Percentiles rank a stretch among this genome's conserved stretches.
Conservation (phyloP, 1,284 basidiomycete genomes). For the Fomitopsis schrenkii region DNA sequence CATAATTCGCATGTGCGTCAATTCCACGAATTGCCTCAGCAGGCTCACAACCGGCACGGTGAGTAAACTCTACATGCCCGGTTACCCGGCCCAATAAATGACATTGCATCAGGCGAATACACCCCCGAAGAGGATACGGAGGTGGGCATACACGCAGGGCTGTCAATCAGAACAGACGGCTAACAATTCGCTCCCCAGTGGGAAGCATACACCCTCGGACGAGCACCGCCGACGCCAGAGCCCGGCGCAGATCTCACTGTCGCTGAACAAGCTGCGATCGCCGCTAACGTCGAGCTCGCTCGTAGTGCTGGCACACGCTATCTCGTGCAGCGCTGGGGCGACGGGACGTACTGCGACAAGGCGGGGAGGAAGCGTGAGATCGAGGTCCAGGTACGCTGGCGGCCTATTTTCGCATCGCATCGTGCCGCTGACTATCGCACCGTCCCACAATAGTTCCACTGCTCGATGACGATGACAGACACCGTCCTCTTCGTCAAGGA, state of each 20-base stretch:
- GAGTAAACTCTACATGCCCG: conserved; percentile 20
- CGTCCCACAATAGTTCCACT: conserved; percentile 70
- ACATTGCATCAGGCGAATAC: conserved; percentile 47
- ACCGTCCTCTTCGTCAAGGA: conserved; percentile 89
- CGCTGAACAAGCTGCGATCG: conserved; percentile 58
- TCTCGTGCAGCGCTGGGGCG: conserved; percentile 87
- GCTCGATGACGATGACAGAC: conserved; percentile 86
- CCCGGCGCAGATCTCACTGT: conserved; percentile 63
- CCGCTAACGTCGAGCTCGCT: conserved; percentile 69
- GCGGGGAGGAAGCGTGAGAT: conserved; percentile 81
- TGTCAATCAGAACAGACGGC: conserved; percentile 10
- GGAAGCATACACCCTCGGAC: conserved; percentile 78
- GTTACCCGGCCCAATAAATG: not conserved
- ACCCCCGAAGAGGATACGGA: conserved; percentile 79
- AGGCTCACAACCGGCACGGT: conserved; percentile 65
- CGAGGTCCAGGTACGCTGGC: conserved; percentile 77
- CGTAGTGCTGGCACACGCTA: conserved; percentile 80
- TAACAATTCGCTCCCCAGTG: conserved; percentile 41
- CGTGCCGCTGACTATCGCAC: conserved; percentile 4
- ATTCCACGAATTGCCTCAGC: conserved; percentile 68
- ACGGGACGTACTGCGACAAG: conserved; percentile 90
- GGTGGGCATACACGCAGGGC: conserved; percentile 37
- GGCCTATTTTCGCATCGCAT: not conserved
- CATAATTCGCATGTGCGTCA: conserved; percentile 87
- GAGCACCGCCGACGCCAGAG: conserved; percentile 57